Base-by-base conservation (phyloP, 139 green algal genomes). In the Pleodorina starrii region DNA sequence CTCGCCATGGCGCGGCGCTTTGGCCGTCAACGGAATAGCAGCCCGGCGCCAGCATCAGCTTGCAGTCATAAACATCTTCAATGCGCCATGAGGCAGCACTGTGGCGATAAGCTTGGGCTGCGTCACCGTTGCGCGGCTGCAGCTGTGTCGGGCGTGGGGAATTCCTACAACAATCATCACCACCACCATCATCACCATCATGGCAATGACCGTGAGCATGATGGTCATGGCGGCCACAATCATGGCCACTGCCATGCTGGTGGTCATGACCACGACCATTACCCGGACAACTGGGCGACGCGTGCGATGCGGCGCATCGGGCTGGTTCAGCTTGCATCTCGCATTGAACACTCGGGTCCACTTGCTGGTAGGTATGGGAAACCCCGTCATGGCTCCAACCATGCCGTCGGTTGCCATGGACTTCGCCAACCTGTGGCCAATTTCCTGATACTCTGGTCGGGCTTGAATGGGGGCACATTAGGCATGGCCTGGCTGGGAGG, bases 321-420 rank as follows among this genome's bases (percentile, higher is more conserved):
- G 17, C 44, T 97, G 6, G 78, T 93, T 21, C 35, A 46, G 19
- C 59, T 95, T 5, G 76, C 89, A 1, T 80, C 93, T 16, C 77
- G 73, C 48, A 89, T 97, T 17, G 90, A 94, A 73, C 88, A 91
- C 85, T 85, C 54, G 46, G 69, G 57, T 12, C 27, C 90, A 77
- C 76, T 92, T 71, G 5, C 68, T 88, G 7, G 91, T 83, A 19
- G 23, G 79, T 66, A 25, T n/a, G n/a, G n/a, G n/a, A n/a, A n/a
- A n/a, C n/a, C n/a, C n/a, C n/a, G n/a, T n/a, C n/a, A n/a, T n/a
- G n/a, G n/a, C n/a, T n/a, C n/a, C n/a, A n/a, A n/a, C n/a, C n/a
- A n/a, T n/a, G n/a, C n/a, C n/a, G n/a, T n/a, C n/a, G n/a, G n/a
- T n/a, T n/a, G n/a, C n/a, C n/a, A n/a, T n/a, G n/a, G n/a, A n/a